Base-by-base conservation (phyloP, 1,139 yeast genomes). In the Protomyces inouyei region DNA sequence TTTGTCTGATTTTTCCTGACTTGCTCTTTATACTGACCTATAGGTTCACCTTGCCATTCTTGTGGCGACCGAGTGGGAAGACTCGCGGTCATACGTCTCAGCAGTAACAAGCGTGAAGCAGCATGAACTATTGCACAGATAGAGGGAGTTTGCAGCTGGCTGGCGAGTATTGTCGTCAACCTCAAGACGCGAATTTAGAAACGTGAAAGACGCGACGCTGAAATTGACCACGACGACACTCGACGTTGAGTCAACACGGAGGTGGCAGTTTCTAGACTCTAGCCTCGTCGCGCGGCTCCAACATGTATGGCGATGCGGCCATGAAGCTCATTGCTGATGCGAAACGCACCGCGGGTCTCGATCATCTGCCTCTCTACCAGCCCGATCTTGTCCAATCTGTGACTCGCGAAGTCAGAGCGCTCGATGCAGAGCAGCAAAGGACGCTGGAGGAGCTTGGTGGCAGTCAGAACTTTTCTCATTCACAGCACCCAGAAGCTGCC, bases 221-320 rank as follows among this genome's bases (percentile, higher is more conserved):
- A 5, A n/a, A 40, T 40, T 40, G 16, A 40, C 32, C 32, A 28
- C 32, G 32, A 28, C 32, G 23, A 21, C 23, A 45, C 25, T n/a
- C 51, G 25, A 45, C 25, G 25, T 16, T 45, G 23, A 46, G 25
- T 23, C 32, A 21, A 23, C 52, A 12, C 1, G 52, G 6, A 25
- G 32, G 14, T 23, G 23, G 12, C 35, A 28, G 16, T 28, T 5
- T 28, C 32, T 28, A 28, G 32, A 25, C 52, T 3, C 18, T 5
- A 8, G 52, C 52, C 10, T 6, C 8, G 32, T 28, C 32, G 32
- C 32, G 5, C 32, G 32, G 32, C 32, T 3, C 6, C 21, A 32
- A 10, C 32, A 93, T 93, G 98, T 88, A 89, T 72, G 98, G 98
- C 40, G 98, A 92, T 71, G 73, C 83, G 2, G 97, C 95, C 1